Evolutionary conservation across 176 grass and related monocot genomes (phyloP).

Genomic region (Oryza brachyantha): DNA sequence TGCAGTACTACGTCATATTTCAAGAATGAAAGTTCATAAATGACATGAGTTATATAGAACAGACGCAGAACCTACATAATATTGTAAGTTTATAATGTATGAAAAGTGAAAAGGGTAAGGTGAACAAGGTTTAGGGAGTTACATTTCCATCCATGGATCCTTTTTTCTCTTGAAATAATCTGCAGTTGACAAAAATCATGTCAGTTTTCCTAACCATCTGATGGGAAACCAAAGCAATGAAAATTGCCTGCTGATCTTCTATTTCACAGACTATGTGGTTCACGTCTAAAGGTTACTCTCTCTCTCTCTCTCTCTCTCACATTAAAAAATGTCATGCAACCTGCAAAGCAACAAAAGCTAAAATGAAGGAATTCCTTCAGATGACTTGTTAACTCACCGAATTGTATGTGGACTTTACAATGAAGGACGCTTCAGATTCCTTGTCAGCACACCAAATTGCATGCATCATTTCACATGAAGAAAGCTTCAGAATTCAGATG

Average conservation of each 20-base stretch:
- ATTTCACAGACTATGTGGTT: constrained; percentile 4
- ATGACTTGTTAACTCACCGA: background rate
- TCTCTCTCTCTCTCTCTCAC: background rate
- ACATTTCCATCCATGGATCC: background rate
- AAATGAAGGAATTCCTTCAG: background rate
- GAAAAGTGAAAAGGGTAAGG: constrained; percentile 17
- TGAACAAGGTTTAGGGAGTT: constrained; percentile 11
- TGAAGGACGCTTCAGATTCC: background rate
- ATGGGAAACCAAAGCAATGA: constrained; percentile 1
- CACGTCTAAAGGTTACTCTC: background rate
- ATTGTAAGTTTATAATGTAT: background rate
- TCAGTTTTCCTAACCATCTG: background rate
- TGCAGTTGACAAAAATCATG: constrained; percentile 22
- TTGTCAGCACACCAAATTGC: background rate
- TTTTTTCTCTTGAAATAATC: constrained; percentile 31
- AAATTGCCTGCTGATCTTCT: background rate
- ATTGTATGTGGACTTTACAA: background rate
- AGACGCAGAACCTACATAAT: background rate
- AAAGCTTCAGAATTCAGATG: background rate
- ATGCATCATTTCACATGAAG: background rate
- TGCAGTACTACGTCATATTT: background rate
- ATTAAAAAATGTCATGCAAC: background rate
- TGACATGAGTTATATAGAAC: constrained; percentile 6
- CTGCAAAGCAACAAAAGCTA: constrained; percentile 1
- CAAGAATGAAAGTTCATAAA: constrained; percentile 1